A percentile compares a stretch with the other conserved stretches of the same genome.
These are phyloP conservation scores for Wickerhamomyces bovis DNA, from an alignment of 805 yeast genomes.

Conservation along the genomic window DNA sequence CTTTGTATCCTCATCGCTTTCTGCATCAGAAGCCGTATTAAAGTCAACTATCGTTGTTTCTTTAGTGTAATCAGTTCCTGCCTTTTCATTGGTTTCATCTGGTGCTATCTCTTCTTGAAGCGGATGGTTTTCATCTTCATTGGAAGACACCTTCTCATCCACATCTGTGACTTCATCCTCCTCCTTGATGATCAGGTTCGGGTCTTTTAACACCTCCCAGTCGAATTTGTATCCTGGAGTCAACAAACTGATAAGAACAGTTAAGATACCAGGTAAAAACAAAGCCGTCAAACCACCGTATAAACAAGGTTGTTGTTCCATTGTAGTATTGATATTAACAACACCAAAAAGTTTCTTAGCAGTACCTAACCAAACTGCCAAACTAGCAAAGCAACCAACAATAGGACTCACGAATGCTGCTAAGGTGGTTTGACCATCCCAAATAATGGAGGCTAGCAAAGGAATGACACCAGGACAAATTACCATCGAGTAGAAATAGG, in stretches of 20 bases:
- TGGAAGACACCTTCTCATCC: not conserved
- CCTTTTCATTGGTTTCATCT: not conserved
- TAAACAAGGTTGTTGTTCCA: not conserved
- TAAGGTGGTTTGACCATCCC: slow-evolving; percentile 26
- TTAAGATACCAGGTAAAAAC: not conserved
- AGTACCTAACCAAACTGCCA: slow-evolving; percentile 28
- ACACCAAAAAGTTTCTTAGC: slow-evolving; percentile 26
- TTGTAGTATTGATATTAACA: slow-evolving; percentile 21
- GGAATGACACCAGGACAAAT: slow-evolving; percentile 36
- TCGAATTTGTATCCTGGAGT: not conserved
- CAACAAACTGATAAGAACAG: not conserved
- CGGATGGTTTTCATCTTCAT: too few species aligned
- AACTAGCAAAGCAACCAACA: slow-evolving; percentile 26
- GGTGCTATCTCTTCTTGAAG: not conserved
- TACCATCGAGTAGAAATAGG: slow-evolving; percentile 25
- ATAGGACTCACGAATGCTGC: slow-evolving; percentile 30
- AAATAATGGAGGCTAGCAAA: slow-evolving; percentile 28
- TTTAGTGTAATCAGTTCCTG: not conserved
- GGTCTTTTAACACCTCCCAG: not conserved
- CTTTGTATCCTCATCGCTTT: not conserved
- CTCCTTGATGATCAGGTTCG: not conserved
- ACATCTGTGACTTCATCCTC: not conserved
- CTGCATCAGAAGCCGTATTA: not conserved
- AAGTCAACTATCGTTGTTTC: not conserved
- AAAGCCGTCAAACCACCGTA: not conserved